These are phyloP conservation scores for Corymbia citriodora DNA, from an alignment of 441 rosid genomes.

Conservation along the genomic window DNA sequence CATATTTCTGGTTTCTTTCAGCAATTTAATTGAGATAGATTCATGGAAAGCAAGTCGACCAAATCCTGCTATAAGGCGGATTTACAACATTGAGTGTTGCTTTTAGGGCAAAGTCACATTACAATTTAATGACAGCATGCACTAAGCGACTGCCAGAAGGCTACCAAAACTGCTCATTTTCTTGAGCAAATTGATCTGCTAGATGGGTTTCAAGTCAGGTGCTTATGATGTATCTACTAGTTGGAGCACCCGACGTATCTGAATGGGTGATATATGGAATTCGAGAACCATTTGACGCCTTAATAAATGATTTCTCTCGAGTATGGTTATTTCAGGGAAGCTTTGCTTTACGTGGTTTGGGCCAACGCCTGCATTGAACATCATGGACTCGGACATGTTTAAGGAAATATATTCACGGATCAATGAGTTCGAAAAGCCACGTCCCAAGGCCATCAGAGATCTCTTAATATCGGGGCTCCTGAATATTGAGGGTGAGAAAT, in stretches of 20 bases:
- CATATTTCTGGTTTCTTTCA: neutral
- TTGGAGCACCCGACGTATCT: neutral
- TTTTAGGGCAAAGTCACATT: neutral
- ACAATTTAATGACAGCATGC: neutral
- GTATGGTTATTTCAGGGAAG: neutral
- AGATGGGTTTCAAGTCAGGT: neutral
- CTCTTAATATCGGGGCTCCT: neutral
- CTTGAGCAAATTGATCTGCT: neutral
- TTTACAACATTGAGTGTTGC: neutral
- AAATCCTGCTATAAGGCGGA: neutral
- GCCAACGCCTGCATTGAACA: neutral
- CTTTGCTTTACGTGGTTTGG: neutral
- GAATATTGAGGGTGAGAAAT: neutral
- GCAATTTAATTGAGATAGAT: neutral
- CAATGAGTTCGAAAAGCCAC: neutral
- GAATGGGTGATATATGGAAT: neutral
- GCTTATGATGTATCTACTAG: neutral
- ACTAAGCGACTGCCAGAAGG: neutral
- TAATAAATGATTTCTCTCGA: neutral
- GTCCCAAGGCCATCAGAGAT: neutral
- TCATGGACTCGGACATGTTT: neutral
- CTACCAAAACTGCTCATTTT: too few relatives aligned
- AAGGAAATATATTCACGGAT: neutral
- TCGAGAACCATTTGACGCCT: neutral
- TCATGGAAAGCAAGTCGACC: neutral